These are phyloP conservation scores for Nitzschia sp. DNA, from an alignment of 108 stramenopile genomes.

Conservation along the genomic window DNA sequence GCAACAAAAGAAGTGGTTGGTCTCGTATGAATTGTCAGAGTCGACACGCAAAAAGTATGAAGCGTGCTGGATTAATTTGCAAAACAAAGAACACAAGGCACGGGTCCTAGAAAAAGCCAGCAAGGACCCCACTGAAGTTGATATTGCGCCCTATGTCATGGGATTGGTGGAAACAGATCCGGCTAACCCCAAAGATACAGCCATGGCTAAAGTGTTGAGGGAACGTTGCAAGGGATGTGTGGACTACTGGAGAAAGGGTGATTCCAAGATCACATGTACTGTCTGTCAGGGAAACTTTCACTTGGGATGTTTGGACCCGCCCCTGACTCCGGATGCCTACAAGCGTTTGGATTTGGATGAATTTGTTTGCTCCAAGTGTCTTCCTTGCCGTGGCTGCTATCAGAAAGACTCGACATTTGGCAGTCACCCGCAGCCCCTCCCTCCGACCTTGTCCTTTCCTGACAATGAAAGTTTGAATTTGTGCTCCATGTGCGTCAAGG, in stretches of 20 bases:
- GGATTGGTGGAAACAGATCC: conserved; percentile 30
- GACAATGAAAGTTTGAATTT: conserved; percentile 41
- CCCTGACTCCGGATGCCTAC: conserved; percentile 38
- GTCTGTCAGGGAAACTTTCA: conserved; percentile 49
- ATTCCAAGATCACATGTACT: conserved; percentile 37
- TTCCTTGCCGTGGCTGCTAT: conserved; percentile 56
- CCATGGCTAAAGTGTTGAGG: conserved; percentile 10
- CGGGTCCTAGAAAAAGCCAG: conserved; percentile 38
- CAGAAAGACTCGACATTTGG: conserved; percentile 63
- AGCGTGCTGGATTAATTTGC: conserved; percentile 58
- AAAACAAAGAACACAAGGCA: conserved; percentile 46
- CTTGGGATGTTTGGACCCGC: conserved; percentile 57
- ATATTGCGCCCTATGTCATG: conserved; percentile 55
- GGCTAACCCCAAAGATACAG: conserved; percentile 15
- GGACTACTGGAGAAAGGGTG: conserved; percentile 41
- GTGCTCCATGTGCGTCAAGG: conserved; percentile 54
- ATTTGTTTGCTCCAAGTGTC: conserved; percentile 59
- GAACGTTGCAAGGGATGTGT: conserved; percentile 53
- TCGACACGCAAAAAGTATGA: conserved; percentile 47
- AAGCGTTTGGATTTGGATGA: conserved; percentile 30
- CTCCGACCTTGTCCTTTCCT: conserved; percentile 41
- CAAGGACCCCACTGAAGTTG: conserved; percentile 23
- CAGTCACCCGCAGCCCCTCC: conserved; percentile 28
- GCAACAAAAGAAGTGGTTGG: conserved; percentile 54
- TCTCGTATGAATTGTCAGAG: conserved; percentile 49